These are phyloP conservation scores for Botryosphaeria dothidea DNA, from an alignment of 2,329 filamentous ascomycete species.

Conservation along the genomic window DNA sequence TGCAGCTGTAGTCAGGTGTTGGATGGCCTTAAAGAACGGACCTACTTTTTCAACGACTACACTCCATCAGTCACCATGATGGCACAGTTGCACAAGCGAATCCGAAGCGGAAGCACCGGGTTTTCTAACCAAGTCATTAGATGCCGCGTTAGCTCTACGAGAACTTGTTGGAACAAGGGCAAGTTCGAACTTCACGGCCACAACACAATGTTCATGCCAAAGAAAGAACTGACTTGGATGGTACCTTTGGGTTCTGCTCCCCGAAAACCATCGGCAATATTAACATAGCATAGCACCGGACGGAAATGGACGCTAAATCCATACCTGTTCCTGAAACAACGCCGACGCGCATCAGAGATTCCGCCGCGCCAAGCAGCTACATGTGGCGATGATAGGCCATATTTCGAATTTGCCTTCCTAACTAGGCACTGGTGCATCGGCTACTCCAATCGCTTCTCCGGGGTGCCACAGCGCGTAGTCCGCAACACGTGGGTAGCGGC, in stretches of 20 bases:
- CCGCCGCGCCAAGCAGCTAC: not conserved
- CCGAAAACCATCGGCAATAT: no score
- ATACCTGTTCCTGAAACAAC: not conserved
- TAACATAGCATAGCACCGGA: not conserved
- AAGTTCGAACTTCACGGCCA: no score
- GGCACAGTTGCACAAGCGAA: no score
- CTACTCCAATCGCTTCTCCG: not conserved
- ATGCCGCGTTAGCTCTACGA: no score
- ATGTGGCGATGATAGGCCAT: not conserved
- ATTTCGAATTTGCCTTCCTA: not conserved
- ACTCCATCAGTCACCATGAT: no score
- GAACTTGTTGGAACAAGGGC: no score
- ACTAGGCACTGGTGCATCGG: not conserved
- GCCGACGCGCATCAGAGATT: not conserved
- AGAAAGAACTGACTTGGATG: no score
- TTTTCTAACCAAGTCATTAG: no score
- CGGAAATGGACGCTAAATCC: not conserved
- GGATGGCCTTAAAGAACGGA: not conserved
- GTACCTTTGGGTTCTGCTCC: no score
- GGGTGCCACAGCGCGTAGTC: not conserved
- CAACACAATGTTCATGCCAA: no score
- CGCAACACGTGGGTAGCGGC: conserved; percentile 1
- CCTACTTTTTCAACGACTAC: not conserved
- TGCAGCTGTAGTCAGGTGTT: not conserved
- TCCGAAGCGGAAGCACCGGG: no score